A percentile compares a stretch with the other conserved stretches of the same genome.
phyloP scores from a whole-genome alignment of 2,329 filamentous ascomycete genomes.

The Ophiosphaerella narmari region DNA sequence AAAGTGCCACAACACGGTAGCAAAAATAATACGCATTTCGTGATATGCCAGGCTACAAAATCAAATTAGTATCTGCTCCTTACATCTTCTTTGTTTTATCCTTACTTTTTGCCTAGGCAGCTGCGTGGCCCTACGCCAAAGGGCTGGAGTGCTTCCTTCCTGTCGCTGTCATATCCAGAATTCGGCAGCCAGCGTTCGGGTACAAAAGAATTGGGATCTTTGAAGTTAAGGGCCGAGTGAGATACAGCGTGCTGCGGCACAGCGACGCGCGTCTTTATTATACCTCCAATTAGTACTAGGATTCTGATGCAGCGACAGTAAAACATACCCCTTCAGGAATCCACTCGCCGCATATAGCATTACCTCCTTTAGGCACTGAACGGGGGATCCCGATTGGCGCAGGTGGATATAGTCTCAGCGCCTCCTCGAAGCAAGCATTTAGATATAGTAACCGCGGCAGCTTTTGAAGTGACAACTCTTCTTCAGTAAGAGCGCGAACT shows the following conservation, averaged over 20 bases:
- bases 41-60: neutral
- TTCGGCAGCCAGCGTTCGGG: constrained; percentile 34
- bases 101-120: constrained; percentile 20
- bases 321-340: neutral
- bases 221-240: constrained; percentile 26
- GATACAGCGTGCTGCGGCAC: constrained; percentile 23
- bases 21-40: neutral
- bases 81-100: neutral
- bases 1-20: neutral
- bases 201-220: constrained; percentile 21
- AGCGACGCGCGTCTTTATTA: neutral
- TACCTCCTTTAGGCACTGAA: neutral
- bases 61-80: neutral
- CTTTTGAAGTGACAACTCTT: constrained; percentile 28
- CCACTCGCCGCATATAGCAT: constrained; percentile 2
- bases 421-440: constrained; percentile 43
- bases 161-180: neutral
- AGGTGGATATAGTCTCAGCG: constrained; percentile 45
- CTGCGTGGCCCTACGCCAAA: constrained; percentile 20
- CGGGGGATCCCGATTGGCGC: constrained; percentile 37
- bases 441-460: constrained; percentile 32
- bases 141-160: constrained; percentile 12
- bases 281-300: neutral
- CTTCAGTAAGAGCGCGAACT: constrained; percentile 11
- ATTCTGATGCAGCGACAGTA: neutral